Percentiles rank a stretch among this genome's conserved stretches.
Evolutionary conservation across 495 filamentous ascomycete genomes (phyloP).

Genomic region (Platismatia glauca): DNA sequence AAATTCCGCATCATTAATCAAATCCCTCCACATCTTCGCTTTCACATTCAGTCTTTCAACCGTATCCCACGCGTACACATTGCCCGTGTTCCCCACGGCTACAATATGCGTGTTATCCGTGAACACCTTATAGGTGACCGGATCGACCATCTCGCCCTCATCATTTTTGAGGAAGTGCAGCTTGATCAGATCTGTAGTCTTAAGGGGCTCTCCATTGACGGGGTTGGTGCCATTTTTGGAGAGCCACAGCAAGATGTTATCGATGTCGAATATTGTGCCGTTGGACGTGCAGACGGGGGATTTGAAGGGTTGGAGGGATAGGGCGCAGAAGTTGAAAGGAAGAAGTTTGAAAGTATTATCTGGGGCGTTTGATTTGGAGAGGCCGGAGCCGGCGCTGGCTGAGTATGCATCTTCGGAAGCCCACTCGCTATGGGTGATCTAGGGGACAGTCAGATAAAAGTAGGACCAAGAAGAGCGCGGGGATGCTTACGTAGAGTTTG

Average conservation of each 20-base stretch:
- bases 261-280: constrained; percentile 78
- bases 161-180: constrained; percentile 89
- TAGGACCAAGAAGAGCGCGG: background rate
- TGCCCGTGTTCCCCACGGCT: constrained; percentile 76
- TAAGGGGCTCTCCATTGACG: constrained; percentile 69
- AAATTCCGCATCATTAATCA: constrained; percentile 84
- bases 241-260: constrained; percentile 84
- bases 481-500: constrained; percentile 62
- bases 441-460: constrained; percentile 9
- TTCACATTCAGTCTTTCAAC: constrained; percentile 94
- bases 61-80: constrained; percentile 95
- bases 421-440: constrained; percentile 96
- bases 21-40: constrained; percentile 89
- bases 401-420: constrained; percentile 79
- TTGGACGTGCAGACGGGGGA: constrained; percentile 73
- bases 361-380: constrained; percentile 39
- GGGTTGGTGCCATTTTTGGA: constrained; percentile 89
- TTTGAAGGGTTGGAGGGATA: constrained; percentile 84
- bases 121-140: constrained; percentile 92
- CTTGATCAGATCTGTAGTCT: constrained; percentile 76
- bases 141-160: constrained; percentile 86
- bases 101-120: constrained; percentile 98
- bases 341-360: constrained; percentile 72
- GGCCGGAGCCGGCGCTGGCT: constrained; percentile 63
- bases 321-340: constrained; percentile 96